Base-by-base conservation (phyloP, 306 rosid genomes). In the Benincasa hispida region DNA sequence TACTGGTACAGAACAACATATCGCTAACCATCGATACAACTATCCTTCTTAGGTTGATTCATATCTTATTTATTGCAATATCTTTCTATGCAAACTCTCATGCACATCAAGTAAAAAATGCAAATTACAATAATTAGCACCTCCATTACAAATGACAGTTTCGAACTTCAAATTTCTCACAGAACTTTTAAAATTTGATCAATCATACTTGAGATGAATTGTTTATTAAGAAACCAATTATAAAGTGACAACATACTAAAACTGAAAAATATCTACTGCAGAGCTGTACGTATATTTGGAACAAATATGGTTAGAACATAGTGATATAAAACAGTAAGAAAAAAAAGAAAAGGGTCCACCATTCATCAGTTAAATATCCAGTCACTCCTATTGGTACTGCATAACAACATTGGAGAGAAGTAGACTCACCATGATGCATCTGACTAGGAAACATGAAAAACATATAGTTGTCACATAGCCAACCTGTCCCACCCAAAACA, bases 381-480 rank as follows among this genome's bases (percentile, higher is more conserved):
- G 37, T 42, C 39, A 47, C 13, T 70, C 39, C 21, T 8, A 69
- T 19, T 45, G 35, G 4, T 47, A 45, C 57, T 1, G 57, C 75
- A 70, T 14, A 59, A 72, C 7, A 32, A 59, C 51, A 6, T 60
- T 47, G 27, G 19, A 22, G 4, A 45, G 35, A 60, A 81, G 75
- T 70, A 57, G 30, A 79, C 97, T 90, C 67, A 94, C 99, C 97
- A 94, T 94, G 56, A 94, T 76, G 72, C 97, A 90, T 89, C 99
- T 88, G 84, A 90, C 81, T 58, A 94, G 96, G 91, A 94, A 94
- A 83, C 99, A 94, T 50, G 89, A 68, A 88, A 94, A 94, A 75
- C 99, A 94, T 80, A 94, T 92, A 74, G 97, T 91, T 62, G 99
- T 94, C 87, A 94, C 99, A 15, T 94, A 94, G 85, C 99, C 96